Conservation (phyloP, 2,329 filamentous ascomycete genomes). For the Fusarium continuum region DNA sequence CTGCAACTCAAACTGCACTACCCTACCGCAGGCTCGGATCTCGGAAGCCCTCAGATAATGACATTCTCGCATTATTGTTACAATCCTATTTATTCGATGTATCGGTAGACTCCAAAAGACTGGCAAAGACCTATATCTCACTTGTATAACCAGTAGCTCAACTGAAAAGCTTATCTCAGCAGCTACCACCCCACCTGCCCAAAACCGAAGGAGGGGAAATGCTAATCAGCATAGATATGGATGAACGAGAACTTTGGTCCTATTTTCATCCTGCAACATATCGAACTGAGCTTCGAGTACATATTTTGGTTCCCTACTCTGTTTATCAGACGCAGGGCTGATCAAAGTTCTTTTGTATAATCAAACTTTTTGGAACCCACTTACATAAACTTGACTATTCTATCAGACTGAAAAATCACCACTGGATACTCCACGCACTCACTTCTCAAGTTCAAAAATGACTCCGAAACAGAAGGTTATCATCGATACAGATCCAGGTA, state of each 20-base stretch:
- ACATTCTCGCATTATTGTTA: not conserved
- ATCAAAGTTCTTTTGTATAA: not conserved
- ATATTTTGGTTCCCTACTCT: not conserved
- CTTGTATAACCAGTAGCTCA: not conserved
- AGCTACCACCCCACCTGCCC: conserved; percentile 37
- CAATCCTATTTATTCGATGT: not conserved
- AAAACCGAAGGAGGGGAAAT: conserved; percentile 41
- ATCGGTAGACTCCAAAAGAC: not conserved
- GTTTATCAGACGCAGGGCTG: not conserved
- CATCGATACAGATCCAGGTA: conserved; percentile 93
- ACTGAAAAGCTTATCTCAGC: conserved; percentile 39
- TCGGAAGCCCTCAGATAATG: not conserved
- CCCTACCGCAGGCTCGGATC: conserved; percentile 4
- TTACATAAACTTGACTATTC: not conserved
- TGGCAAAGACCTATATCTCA: not conserved
- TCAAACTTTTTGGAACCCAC: not conserved
- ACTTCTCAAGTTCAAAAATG: conserved; percentile 51
- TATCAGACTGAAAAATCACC: not conserved
- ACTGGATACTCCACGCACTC: not conserved
- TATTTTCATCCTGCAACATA: conserved; percentile 6
- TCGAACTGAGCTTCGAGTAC: conserved; percentile 5
- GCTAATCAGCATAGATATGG: not conserved
- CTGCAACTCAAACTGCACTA: conserved; percentile 14
- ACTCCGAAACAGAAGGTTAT: conserved; percentile 80
- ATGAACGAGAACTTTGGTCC: not conserved